These are phyloP conservation scores for Nakazawaea ernobii DNA, from an alignment of 805 yeast genomes.

Conservation along the genomic window DNA sequence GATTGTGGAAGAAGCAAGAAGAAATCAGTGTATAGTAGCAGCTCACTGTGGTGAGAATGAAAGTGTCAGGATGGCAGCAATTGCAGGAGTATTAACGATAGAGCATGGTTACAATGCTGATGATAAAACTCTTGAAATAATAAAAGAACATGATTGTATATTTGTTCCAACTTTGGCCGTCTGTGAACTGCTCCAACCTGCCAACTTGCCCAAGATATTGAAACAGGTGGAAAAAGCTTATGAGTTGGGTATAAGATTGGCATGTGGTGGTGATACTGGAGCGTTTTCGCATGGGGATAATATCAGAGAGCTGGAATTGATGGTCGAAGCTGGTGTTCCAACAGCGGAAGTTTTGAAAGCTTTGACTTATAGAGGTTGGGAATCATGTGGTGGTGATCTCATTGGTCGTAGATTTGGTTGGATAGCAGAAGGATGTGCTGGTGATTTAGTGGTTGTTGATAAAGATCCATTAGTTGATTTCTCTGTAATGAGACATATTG, in stretches of 20 bases:
- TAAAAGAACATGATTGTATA: constrained; percentile 18
- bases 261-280: constrained; percentile 25
- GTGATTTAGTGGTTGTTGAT: constrained; percentile 21
- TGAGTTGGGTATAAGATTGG: constrained; percentile 19
- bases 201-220: constrained; percentile 15
- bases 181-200: constrained; percentile 19
- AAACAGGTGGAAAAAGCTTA: constrained; percentile 17
- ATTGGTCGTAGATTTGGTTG: constrained; percentile 22
- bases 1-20: constrained; percentile 19
- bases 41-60: constrained; percentile 24
- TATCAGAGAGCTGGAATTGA: constrained; percentile 22
- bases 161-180: constrained; percentile 22
- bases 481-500: constrained; percentile 14
- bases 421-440: constrained; percentile 19
- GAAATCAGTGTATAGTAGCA: constrained; percentile 22
- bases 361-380: constrained; percentile 22
- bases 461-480: constrained; percentile 16
- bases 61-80: constrained; percentile 21
- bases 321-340: constrained; percentile 21
- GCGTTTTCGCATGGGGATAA: constrained; percentile 25
- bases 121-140: constrained; percentile 14
- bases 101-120: constrained; percentile 23
- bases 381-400: constrained; percentile 21
- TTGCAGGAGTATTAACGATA: constrained; percentile 20
- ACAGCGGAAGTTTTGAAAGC: constrained; percentile 16